A percentile compares a stretch with the other conserved stretches of the same genome.
Evolutionary conservation across 176 grass and related monocot genomes (phyloP).

Genomic region (Bonia amplexicaulis): DNA sequence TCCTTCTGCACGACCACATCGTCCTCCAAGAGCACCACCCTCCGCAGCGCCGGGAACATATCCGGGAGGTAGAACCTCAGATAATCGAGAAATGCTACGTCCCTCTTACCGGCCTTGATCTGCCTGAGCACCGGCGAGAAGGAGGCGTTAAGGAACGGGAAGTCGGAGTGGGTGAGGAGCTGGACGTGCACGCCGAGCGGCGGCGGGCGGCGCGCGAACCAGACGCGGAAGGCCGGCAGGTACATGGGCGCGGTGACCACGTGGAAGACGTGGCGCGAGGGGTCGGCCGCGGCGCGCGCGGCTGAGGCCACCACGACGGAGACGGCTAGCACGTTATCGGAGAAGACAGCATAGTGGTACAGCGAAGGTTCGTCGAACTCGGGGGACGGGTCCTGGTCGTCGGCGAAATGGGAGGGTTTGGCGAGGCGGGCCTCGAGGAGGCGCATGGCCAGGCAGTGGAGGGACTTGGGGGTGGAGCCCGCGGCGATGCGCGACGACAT

Average conservation of each 20-base stretch:
- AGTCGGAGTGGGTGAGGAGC: slow-evolving; percentile 61
- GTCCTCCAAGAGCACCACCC: slow-evolving; percentile 81
- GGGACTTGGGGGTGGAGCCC: slow-evolving; percentile 84
- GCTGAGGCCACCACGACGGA: slow-evolving; percentile 83
- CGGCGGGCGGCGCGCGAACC: slow-evolving; percentile 65
- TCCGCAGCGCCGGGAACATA: slow-evolving; percentile 66
- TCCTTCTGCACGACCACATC: slow-evolving; percentile 97
- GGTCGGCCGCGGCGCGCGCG: slow-evolving; percentile 48
- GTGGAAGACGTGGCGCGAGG: slow-evolving; percentile 85
- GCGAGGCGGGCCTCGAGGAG: slow-evolving; percentile 83
- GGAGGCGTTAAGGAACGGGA: slow-evolving; percentile 68
- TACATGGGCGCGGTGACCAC: slow-evolving; percentile 95
- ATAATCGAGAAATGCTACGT: slow-evolving; percentile 62
- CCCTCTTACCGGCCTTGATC: slow-evolving; percentile 64
- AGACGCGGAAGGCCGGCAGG: slow-evolving; percentile 63
- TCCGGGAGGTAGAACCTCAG: slow-evolving; percentile 93
- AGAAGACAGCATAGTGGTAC: slow-evolving; percentile 90
- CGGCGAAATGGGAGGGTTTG: slow-evolving; percentile 37
- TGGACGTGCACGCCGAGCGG: slow-evolving; percentile 72
- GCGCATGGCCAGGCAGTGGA: slow-evolving; percentile 97
- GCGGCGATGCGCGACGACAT: slow-evolving; percentile 81
- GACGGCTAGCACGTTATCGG: slow-evolving; percentile 81
- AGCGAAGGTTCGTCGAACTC: slow-evolving; percentile 45
- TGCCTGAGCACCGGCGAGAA: slow-evolving; percentile 77
- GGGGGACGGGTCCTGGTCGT: slow-evolving; percentile 36